Base-by-base conservation (phyloP, 2,329 filamentous ascomycete genomes). In the Tolypocladium capitatum region DNA sequence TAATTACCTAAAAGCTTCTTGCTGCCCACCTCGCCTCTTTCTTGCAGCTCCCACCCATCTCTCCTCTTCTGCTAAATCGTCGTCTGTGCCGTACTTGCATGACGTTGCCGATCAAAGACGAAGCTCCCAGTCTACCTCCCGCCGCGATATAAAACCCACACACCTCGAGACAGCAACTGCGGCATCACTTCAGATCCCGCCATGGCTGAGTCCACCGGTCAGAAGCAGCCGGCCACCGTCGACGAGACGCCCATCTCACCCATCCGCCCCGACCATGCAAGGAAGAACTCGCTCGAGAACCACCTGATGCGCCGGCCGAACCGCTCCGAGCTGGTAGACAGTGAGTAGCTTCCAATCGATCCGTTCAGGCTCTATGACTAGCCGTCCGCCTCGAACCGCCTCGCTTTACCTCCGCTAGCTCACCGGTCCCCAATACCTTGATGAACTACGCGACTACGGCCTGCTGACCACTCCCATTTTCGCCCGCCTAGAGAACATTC, bases 301-400 rank as follows among this genome's bases (percentile, higher is more conserved):
- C 80, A 86, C 59, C 72, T 88, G 47, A 76, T 81, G 62, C 78
- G 81, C 57, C 84, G 87, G 36, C 84, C 84, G 24, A 78, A 88
- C 21, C 81, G 85, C 49, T 78, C 87, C 33, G 80, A 87, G 59
- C 74, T 96, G 21, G 71, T 95, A 52, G 84, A 92, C 62, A 84
- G 86, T 90, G 71, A 52, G 79, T 68, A 41, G 30, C 27, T 9
- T 43, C 44, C 35, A 46, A n/a, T 8, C 34, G 27, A 30, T 30
- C 8, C 14, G 6, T 10, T 5, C 28, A 27, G 21, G 38, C 38
- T 28, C 5, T 11, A 31, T 27, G 36, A 14, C 36, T n/a, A n/a
- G n/a, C 16, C 16, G 45, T 27, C 27, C 16, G 45, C 31, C 33
- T 13, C 42, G 21, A 24, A n/a, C 11, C 24, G 31, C n/a, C 27